Evolutionary conservation across 148 eudicot species (phyloP), one percentile per base, ranked within the genome.

Genomic region (Rhododendron mucronatum): DNA sequence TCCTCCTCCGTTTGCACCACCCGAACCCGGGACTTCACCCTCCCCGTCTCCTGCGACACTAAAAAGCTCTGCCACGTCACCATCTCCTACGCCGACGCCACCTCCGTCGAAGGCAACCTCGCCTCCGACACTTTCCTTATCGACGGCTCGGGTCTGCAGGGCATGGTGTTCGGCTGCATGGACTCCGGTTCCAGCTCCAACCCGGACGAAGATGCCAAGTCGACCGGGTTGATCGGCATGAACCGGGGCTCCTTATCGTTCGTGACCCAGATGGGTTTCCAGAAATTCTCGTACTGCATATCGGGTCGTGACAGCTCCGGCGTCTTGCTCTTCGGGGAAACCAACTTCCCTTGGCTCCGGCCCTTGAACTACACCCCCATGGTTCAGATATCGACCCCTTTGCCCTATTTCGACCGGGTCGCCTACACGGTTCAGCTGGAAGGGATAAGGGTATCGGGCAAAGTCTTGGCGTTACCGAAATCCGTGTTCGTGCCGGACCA

Each of bases 181-280:
- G 96, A 94, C 50, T 23, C 94, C 23, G 88, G 90, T 28, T 91
- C 91, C 0, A 92, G 91, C 55, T 87, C 93, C 8, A 91, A 84
- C 74, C 88, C 90, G 6, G 92, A 83, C 0, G 93, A 92, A 18
- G 98, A 96, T 45, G 83, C 92, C 13, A 90, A 83, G 53, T 93
- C 97, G 7, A 92, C 97, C 69, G 98, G 98, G 84, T 82, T 96
- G 78, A 89, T 96, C 30, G 99, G 99, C 9, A 93, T 96, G 98
- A 96, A 96, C 90, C 96, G 94, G 12, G 99, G 99, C 37, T 91
- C 94, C 16, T 88, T 94, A 51, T 96, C 99, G 0, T 95, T 96
- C 47, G 93, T 96, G 21, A 90, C 93, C 41, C 98, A 96, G 92
- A 91, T 93, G 94, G 93, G 93, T 61, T 94, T 89, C 63, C 93